A percentile compares a stretch with the other conserved stretches of the same genome.
phyloP scores from a whole-genome alignment of 2,329 filamentous ascomycete species.

The Colletotrichum limetticola region DNA sequence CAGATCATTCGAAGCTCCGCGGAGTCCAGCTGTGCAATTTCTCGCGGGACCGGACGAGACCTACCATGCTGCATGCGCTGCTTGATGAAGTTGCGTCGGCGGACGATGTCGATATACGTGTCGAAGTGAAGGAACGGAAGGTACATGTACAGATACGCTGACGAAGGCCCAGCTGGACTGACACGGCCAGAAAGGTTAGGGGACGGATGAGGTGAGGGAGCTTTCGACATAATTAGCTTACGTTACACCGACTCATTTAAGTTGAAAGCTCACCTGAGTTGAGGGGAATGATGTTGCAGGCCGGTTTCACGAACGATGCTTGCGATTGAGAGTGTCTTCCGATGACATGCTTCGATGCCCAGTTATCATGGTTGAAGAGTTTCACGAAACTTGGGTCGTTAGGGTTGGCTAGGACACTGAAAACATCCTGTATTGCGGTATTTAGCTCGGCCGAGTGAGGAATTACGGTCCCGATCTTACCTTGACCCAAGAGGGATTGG shows the following conservation, averaged over 20 bases:
- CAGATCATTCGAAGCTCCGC: conserved; percentile 70
- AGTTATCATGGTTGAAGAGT: conserved; percentile 59
- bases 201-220: conserved; percentile 49
- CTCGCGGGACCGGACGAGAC: conserved; percentile 64
- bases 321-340: conserved; percentile 61
- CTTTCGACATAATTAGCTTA: conserved; percentile 37
- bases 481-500: conserved; percentile 69
- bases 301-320: conserved; percentile 60
- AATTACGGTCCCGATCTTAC: conserved; percentile 44
- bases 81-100: conserved; percentile 64
- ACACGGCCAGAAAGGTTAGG: conserved; percentile 27
- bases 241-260: no score
- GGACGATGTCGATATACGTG: conserved; percentile 67
- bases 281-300: conserved; percentile 57
- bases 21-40: conserved; percentile 64
- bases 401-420: background rate
- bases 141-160: conserved; percentile 59
- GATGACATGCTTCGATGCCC: conserved; percentile 59
- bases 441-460: background rate
- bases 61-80: conserved; percentile 64
- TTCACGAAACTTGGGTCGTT: conserved; percentile 41
- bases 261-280: conserved; percentile 2
- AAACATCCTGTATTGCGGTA: conserved; percentile 1
- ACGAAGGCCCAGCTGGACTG: conserved; percentile 31
- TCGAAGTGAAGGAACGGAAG: conserved; percentile 73